Conservation (phyloP, 192 early-diverging fungal genomes). For the Phlyctochytrium planicorne region DNA sequence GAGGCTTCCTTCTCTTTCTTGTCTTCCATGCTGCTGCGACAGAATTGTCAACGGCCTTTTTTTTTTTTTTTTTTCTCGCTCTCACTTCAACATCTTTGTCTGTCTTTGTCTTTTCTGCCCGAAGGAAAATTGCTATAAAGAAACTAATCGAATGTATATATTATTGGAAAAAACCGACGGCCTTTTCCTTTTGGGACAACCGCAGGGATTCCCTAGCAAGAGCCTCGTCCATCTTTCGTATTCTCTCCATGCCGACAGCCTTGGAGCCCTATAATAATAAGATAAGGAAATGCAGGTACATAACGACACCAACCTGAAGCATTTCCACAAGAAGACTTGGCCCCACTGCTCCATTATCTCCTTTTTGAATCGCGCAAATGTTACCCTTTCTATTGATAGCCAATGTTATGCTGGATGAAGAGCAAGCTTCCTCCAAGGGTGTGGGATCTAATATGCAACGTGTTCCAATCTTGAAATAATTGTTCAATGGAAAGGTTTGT, state of each 20-base stretch:
- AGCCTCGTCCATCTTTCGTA: slow-evolving; percentile 16
- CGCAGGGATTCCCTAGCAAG: slow-evolving; percentile 9
- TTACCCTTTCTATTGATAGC: slow-evolving; percentile 77
- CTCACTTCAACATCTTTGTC: no score
- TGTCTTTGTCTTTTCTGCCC: no score
- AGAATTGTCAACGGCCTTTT: no score
- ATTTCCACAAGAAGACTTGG: slow-evolving; percentile 76
- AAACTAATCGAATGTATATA: no score
- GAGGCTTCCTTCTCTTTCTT: no score
- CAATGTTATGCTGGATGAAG: slow-evolving; percentile 76
- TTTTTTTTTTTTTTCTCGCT: neutral
- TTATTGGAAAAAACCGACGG: no score
- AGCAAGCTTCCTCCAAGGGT: slow-evolving; percentile 84
- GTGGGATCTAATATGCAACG: slow-evolving; percentile 86
- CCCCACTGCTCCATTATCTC: slow-evolving; percentile 70
- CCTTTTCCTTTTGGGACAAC: slow-evolving; percentile 10
- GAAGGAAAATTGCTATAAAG: no score
- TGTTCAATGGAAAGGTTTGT: neutral
- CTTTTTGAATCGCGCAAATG: slow-evolving; percentile 87
- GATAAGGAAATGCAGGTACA: neutral
- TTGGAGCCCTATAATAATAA: slow-evolving; percentile 12
- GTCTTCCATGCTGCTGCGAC: no score
- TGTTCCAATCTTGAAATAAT: slow-evolving; percentile 78
- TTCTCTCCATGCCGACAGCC: neutral
- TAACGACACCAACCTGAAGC: no score